Percentiles rank a stretch among this genome's conserved stretches.
phyloP scores from a whole-genome alignment of 805 yeast species.

The Vanderwaltozyma tropicalis region DNA sequence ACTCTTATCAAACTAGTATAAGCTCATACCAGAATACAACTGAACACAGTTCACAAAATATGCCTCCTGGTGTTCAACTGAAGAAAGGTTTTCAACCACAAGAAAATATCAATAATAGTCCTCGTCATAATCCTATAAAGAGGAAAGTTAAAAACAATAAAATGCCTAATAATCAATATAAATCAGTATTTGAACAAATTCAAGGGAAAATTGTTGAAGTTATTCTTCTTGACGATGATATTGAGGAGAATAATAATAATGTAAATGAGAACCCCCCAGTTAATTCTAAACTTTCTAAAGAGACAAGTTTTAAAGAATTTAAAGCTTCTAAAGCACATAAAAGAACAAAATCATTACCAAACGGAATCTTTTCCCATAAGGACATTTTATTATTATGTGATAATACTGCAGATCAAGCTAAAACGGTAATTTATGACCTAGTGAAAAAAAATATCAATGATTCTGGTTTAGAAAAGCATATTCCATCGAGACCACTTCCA shows the following conservation, averaged over 20 bases:
- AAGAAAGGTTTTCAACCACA: not conserved
- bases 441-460: constrained; percentile 5
- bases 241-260: not conserved
- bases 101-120: not conserved
- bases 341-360: constrained; percentile 2
- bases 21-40: constrained; percentile 5
- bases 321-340: not conserved
- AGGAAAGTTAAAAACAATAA: no score
- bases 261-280: not conserved
- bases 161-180: no score
- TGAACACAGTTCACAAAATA: not conserved
- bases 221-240: constrained; percentile 17
- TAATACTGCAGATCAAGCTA: constrained; percentile 20
- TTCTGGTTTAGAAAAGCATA: not conserved
- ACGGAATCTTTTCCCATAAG: not conserved
- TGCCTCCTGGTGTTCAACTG: not conserved
- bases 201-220: constrained; percentile 20
- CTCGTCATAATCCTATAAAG: not conserved
- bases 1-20: constrained; percentile 12
- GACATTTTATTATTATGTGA: constrained; percentile 22
- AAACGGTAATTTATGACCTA: constrained; percentile 15
- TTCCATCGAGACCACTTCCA: constrained; percentile 1
- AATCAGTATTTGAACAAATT: constrained; percentile 9
- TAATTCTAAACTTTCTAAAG: no score
- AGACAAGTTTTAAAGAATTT: no score